Percentiles rank a stretch among this genome's conserved stretches.
Conservation (phyloP, 805 yeast genomes). For the Hanseniaspora thailandica region DNA sequence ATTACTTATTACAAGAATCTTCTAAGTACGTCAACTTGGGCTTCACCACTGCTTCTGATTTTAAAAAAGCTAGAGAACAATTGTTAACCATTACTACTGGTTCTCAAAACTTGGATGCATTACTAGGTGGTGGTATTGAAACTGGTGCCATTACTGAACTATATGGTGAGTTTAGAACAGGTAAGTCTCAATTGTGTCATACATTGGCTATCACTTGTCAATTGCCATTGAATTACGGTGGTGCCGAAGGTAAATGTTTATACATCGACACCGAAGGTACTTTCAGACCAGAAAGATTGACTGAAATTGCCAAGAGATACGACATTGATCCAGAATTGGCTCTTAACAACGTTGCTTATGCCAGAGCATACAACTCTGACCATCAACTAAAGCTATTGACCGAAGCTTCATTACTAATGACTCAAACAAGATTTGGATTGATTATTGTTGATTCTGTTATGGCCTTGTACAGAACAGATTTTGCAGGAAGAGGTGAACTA, state of each 20-base stretch:
- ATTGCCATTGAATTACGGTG: slow-evolving; percentile 90
- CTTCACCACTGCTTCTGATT: slow-evolving; percentile 92
- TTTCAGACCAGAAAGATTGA: slow-evolving; percentile 80
- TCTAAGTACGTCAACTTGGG: slow-evolving; percentile 86
- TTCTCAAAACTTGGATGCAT: slow-evolving; percentile 81
- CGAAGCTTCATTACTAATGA: slow-evolving; percentile 92
- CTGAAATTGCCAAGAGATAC: slow-evolving; percentile 80
- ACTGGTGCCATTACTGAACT: slow-evolving; percentile 95
- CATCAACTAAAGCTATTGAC: slow-evolving; percentile 79
- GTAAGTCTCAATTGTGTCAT: slow-evolving; percentile 93
- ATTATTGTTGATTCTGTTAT: slow-evolving; percentile 93
- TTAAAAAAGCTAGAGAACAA: slow-evolving; percentile 79
- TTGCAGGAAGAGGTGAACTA: slow-evolving; percentile 87
- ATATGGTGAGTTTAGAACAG: slow-evolving; percentile 95
- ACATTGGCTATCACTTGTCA: slow-evolving; percentile 95
- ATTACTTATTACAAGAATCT: slow-evolving; percentile 69
- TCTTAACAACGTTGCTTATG: slow-evolving; percentile 93
- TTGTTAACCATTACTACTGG: slow-evolving; percentile 91
- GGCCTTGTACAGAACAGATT: slow-evolving; percentile 93
- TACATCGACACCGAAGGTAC: slow-evolving; percentile 97
- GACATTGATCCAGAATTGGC: slow-evolving; percentile 89
- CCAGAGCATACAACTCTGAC: slow-evolving; percentile 93
- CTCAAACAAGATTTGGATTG: slow-evolving; percentile 80
- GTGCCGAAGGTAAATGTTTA: slow-evolving; percentile 95
- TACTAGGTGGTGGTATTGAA: slow-evolving; percentile 92